A percentile compares a stretch with the other conserved stretches of the same genome.
Conservation (phyloP, 2,329 filamentous ascomycete species). For the Albophoma yamanashiensis region DNA sequence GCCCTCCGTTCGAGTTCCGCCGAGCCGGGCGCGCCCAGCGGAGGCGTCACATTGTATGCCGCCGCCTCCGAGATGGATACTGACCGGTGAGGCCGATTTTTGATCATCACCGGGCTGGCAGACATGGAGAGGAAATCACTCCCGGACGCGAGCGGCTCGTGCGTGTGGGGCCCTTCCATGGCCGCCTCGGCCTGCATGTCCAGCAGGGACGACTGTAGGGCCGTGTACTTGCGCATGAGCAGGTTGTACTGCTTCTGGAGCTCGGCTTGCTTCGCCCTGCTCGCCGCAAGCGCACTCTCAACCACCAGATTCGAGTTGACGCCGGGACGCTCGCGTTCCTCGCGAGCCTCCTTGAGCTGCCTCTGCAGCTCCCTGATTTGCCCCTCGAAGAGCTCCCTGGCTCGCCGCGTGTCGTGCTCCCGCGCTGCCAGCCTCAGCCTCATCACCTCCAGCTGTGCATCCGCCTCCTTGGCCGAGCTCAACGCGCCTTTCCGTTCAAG, state of each 20-base stretch:
- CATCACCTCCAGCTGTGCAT: slow-evolving; percentile 47
- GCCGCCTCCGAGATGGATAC: slow-evolving; percentile 34
- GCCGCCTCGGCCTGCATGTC: slow-evolving; percentile 30
- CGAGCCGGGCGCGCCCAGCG: slow-evolving; percentile 21
- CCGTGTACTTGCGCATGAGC: slow-evolving; percentile 40
- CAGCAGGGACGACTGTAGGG: slow-evolving; percentile 37
- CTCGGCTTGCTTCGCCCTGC: slow-evolving; percentile 40
- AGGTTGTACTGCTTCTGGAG: slow-evolving; percentile 40
- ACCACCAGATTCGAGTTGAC: slow-evolving; percentile 25
- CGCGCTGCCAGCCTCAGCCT: slow-evolving; percentile 44
- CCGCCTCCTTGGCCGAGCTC: slow-evolving; percentile 46
- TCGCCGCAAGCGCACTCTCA: slow-evolving; percentile 37
- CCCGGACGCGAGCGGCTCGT: slow-evolving; percentile 9
- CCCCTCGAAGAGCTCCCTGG: slow-evolving; percentile 31
- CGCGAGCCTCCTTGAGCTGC: slow-evolving; percentile 29
- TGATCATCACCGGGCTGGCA: slow-evolving; percentile 26
- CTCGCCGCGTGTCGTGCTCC: slow-evolving; percentile 34
- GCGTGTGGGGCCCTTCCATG: neutral
- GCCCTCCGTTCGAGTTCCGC: slow-evolving; percentile 21
- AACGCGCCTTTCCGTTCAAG: slow-evolving; percentile 45
- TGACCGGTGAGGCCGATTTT: slow-evolving; percentile 25
- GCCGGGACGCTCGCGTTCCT: slow-evolving; percentile 13
- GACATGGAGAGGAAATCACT: slow-evolving; percentile 25
- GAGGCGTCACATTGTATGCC: slow-evolving; percentile 31
- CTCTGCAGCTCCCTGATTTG: slow-evolving; percentile 37